Evolutionary conservation across 495 filamentous ascomycete species (phyloP).

Genomic region (Aspergillus bertholletiae): DNA sequence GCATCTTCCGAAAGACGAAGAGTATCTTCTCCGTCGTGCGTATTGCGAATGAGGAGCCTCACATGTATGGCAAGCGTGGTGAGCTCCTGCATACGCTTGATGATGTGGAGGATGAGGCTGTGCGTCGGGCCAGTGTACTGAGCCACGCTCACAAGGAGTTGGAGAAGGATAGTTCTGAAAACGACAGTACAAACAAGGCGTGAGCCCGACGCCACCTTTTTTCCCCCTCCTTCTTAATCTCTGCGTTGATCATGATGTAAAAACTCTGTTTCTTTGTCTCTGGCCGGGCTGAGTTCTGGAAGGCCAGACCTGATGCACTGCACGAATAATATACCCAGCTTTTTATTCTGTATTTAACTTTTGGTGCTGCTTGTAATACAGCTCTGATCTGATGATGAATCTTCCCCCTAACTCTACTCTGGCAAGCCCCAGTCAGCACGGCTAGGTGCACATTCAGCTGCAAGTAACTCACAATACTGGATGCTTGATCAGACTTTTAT

Average conservation of each 20-base stretch:
- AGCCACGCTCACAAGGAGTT: slow-evolving; percentile 25
- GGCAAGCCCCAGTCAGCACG: too few species aligned
- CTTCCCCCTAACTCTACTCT: too few species aligned
- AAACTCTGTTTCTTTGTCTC: background rate
- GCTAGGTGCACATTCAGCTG: too few species aligned
- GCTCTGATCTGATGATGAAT: background rate
- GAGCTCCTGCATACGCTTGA: slow-evolving; percentile 48
- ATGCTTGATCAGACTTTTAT: too few species aligned
- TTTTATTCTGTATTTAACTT: background rate
- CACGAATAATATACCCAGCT: background rate
- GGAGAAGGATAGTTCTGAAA: slow-evolving; percentile 29
- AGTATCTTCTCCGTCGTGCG: slow-evolving; percentile 55
- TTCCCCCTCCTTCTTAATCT: background rate
- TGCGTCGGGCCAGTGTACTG: slow-evolving; percentile 29
- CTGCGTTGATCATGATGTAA: background rate
- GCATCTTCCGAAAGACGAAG: slow-evolving; percentile 65
- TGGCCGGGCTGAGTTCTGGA: background rate
- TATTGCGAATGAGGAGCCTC: slow-evolving; percentile 56
- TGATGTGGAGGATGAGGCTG: slow-evolving; percentile 36
- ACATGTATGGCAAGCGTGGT: slow-evolving; percentile 68
- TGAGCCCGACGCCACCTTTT: background rate
- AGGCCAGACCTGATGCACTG: background rate
- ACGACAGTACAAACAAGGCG: slow-evolving; percentile 26
- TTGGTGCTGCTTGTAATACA: background rate
- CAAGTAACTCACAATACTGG: too few species aligned